phyloP scores from a whole-genome alignment of 192 early-diverging fungal species.

The Lobosporangium transversale region DNA sequence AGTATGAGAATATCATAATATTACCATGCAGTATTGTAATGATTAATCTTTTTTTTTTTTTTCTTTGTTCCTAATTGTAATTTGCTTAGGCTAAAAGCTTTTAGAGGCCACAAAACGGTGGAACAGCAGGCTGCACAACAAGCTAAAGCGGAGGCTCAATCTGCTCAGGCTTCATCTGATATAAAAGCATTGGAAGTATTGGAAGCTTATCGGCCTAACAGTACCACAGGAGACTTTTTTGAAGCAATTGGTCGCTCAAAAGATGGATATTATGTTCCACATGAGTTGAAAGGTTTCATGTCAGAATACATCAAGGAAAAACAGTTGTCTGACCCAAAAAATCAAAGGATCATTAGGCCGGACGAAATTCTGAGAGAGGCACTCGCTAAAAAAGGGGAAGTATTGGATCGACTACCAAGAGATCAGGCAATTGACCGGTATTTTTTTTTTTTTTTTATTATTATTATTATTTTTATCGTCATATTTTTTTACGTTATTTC shows the following conservation, averaged over 20 bases:
- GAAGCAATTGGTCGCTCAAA: slow-evolving; percentile 56
- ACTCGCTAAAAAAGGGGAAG: slow-evolving; percentile 31
- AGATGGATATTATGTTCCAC: slow-evolving; percentile 65
- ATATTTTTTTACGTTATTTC: no score
- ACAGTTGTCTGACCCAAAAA: slow-evolving; percentile 65
- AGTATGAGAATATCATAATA: no score
- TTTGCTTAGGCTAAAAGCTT: slow-evolving; percentile 24
- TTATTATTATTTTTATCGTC: no score
- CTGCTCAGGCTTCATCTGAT: slow-evolving; percentile 7
- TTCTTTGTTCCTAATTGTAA: background rate
- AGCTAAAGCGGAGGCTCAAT: slow-evolving; percentile 31
- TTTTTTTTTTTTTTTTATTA: background rate
- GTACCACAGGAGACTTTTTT: slow-evolving; percentile 61
- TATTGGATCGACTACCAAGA: slow-evolving; percentile 25
- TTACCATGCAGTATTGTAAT: no score
- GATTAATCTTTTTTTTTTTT: no score
- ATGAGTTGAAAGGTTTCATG: slow-evolving; percentile 67
- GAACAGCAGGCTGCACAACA: slow-evolving; percentile 34
- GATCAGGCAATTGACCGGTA: slow-evolving; percentile 39
- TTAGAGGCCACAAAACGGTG: slow-evolving; percentile 45
- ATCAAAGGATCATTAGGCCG: slow-evolving; percentile 45
- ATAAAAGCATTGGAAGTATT: slow-evolving; percentile 51
- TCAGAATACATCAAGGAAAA: slow-evolving; percentile 72
- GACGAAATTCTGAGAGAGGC: slow-evolving; percentile 24
- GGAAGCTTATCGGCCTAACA: slow-evolving; percentile 67